These are phyloP conservation scores for Tolypocladium guangdongense DNA, from an alignment of 2,329 filamentous ascomycete species.

Conservation along the genomic window DNA sequence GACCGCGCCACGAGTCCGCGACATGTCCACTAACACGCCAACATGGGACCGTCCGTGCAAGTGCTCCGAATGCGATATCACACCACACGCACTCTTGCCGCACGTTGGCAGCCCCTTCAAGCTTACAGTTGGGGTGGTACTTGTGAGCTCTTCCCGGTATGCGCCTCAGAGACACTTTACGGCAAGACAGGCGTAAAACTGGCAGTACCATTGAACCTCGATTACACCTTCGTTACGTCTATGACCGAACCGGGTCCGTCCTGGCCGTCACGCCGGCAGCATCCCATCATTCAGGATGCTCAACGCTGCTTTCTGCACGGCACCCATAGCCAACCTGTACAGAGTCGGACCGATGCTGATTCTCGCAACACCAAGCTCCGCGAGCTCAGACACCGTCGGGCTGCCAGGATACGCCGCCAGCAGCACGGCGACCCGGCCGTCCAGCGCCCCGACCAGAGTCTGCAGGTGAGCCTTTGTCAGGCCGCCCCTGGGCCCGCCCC, in stretches of 20 bases:
- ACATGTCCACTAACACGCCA: background rate
- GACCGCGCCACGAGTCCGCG: background rate
- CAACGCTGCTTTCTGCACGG: conserved; percentile 21
- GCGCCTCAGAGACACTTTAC: too few relatives aligned
- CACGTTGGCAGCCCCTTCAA: background rate
- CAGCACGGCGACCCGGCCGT: conserved; percentile 38
- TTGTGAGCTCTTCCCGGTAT: too few relatives aligned
- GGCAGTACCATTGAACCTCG: too few relatives aligned
- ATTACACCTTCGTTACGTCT: too few relatives aligned
- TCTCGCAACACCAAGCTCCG: conserved; percentile 39
- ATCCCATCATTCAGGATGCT: conserved; percentile 17
- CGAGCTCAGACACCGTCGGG: conserved; percentile 32
- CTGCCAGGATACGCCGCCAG: conserved; percentile 23
- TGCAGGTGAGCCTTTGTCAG: conserved; percentile 34
- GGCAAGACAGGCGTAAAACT: too few relatives aligned
- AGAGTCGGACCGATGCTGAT: conserved; percentile 43
- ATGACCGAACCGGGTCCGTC: too few relatives aligned
- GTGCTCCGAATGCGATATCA: background rate
- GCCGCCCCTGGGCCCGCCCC: conserved; percentile 36
- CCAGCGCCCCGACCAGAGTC: conserved; percentile 34
- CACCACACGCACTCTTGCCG: background rate
- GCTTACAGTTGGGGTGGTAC: background rate
- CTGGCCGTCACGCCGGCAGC: background rate
- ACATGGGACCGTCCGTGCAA: background rate
- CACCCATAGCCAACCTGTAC: conserved; percentile 27